Conservation (phyloP, 495 filamentous ascomycete species). For the Aspergillus affinis region DNA sequence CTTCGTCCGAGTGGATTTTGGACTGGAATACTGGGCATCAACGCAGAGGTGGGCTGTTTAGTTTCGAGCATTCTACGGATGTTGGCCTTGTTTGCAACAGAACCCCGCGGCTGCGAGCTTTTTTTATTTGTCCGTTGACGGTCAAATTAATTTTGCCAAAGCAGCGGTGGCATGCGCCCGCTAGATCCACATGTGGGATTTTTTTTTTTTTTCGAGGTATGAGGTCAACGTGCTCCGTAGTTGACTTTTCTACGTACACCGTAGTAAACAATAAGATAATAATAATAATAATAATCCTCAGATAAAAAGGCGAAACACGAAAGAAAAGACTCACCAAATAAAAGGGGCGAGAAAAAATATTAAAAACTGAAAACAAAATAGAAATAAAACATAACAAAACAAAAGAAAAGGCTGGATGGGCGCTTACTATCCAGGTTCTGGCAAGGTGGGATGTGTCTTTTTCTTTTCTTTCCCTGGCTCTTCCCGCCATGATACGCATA, state of each 20-base stretch:
- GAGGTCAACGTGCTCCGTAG: background rate
- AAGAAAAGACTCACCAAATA: background rate
- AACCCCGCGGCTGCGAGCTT: conserved; percentile 27
- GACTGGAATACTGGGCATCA: conserved; percentile 43
- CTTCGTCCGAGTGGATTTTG: conserved; percentile 16
- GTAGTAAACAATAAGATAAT: background rate
- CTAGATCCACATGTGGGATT: conserved; percentile 20
- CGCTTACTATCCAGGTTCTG: no score
- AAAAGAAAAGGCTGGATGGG: no score
- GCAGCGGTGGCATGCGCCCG: conserved; percentile 21
- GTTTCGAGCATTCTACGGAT: conserved; percentile 7
- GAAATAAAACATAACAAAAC: background rate
- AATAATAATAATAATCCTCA: background rate
- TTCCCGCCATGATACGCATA: background rate
- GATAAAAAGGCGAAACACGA: background rate
- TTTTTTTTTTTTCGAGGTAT: conserved; percentile 2
- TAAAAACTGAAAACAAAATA: background rate
- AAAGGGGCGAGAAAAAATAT: background rate
- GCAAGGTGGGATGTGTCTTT: background rate
- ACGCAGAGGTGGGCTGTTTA: conserved; percentile 37
- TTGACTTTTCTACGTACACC: background rate
- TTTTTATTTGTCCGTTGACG: conserved; percentile 20
- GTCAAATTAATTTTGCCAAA: background rate
- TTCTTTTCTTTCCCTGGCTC: conserved; percentile 1
- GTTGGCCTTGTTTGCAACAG: conserved; percentile 27